Evolutionary conservation across 2,329 filamentous ascomycete species (phyloP).

Genomic region (Coleophoma crateriformis): DNA sequence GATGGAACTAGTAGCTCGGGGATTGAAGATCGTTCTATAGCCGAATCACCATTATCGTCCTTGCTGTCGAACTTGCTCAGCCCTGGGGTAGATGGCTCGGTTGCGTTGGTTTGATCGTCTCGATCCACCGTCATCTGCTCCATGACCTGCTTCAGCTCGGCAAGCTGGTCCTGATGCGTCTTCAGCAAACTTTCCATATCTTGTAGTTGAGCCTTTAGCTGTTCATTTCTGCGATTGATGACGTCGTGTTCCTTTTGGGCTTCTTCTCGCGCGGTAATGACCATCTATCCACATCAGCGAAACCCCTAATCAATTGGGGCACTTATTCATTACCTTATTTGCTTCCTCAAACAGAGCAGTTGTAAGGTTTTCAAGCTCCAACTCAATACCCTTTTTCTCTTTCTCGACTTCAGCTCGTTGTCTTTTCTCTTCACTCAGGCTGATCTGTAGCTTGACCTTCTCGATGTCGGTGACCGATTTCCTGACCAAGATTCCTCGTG

Average conservation of each 20-base stretch:
- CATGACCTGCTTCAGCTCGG: slow-evolving; percentile 88
- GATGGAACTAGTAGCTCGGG: slow-evolving; percentile 44
- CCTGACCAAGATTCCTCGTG: slow-evolving; percentile 70
- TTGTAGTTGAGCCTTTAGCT: slow-evolving; percentile 75
- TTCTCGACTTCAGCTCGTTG: slow-evolving; percentile 62
- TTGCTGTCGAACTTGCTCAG: slow-evolving; percentile 61
- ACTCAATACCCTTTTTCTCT: slow-evolving; percentile 85
- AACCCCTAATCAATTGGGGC: too few relatives aligned
- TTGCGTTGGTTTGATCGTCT: slow-evolving; percentile 68
- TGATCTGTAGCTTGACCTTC: slow-evolving; percentile 52
- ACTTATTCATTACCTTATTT: slow-evolving; percentile 57
- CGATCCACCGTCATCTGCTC: slow-evolving; percentile 73
- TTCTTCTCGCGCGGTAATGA: slow-evolving; percentile 84
- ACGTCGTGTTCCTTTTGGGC: slow-evolving; percentile 79
- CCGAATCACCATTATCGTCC: slow-evolving; percentile 37
- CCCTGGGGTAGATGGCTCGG: slow-evolving; percentile 70
- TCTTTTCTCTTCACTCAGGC: slow-evolving; percentile 59
- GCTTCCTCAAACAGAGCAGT: slow-evolving; percentile 96
- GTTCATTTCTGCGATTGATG: slow-evolving; percentile 79
- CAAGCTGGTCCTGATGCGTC: slow-evolving; percentile 88
- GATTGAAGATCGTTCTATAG: slow-evolving; percentile 19
- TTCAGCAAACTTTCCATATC: slow-evolving; percentile 82
- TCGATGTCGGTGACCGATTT: slow-evolving; percentile 71
- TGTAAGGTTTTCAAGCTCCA: slow-evolving; percentile 85
- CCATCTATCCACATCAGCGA: slow-evolving; percentile 77